Percentiles rank a stretch among this genome's conserved stretches.
Conservation (phyloP, 352 stramenopile species). For the Phytophthora tubulina region DNA sequence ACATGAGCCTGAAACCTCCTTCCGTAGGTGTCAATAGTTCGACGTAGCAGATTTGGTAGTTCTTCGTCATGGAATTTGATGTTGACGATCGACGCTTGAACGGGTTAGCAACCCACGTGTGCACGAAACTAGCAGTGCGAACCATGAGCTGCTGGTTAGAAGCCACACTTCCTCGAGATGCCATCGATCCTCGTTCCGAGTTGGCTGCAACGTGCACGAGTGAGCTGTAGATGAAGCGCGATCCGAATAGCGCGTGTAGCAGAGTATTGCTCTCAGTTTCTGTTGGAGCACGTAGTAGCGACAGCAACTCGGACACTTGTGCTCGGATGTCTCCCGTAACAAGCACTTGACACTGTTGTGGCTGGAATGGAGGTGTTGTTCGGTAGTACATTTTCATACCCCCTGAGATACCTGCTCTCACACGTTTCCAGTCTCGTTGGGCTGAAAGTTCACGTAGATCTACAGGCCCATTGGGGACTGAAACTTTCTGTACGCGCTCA, state of each 20-base stretch:
- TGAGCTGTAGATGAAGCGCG: conserved; percentile 47
- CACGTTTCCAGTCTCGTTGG: conserved; percentile 29
- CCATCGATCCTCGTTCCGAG: conserved; percentile 15
- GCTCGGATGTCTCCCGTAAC: conserved; percentile 28
- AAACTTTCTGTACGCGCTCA: conserved; percentile 29
- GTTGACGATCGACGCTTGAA: conserved; percentile 1
- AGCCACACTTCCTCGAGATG: conserved; percentile 2
- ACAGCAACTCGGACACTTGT: conserved; percentile 19
- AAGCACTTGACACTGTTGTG: conserved; percentile 30
- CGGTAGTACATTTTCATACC: conserved; percentile 31
- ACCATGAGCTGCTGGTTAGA: conserved; percentile 29
- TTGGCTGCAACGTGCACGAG: conserved; percentile 30
- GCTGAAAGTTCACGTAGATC: conserved; percentile 17
- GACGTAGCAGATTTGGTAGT: conserved; percentile 44
- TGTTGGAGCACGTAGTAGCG: conserved; percentile 33
- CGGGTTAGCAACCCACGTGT: neutral
- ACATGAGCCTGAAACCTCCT: conserved; percentile 33
- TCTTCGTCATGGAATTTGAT: conserved; percentile 4
- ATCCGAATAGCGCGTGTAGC: conserved; percentile 22
- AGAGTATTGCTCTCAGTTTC: conserved; percentile 45
- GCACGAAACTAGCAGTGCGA: conserved; percentile 18
- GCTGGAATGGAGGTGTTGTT: conserved; percentile 4
- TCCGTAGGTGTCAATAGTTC: conserved; percentile 38
- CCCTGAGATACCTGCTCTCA: conserved; percentile 7
- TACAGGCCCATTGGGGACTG: conserved; percentile 20